These are phyloP conservation scores for Castanea mollissima DNA, from an alignment of 306 rosid genomes.

Conservation along the genomic window DNA sequence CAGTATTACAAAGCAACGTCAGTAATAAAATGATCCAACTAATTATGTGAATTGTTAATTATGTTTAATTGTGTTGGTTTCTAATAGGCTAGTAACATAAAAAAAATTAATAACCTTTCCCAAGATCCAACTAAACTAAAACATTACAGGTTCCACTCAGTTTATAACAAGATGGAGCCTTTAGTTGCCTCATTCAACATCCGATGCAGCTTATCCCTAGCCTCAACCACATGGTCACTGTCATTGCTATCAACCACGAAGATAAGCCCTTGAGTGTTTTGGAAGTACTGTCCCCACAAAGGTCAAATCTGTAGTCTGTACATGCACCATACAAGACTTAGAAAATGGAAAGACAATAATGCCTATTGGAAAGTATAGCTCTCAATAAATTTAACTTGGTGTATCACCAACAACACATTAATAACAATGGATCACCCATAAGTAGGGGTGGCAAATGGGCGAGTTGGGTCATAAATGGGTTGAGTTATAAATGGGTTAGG, in stretches of 20 bases:
- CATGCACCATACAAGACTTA: background rate
- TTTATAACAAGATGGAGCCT: background rate
- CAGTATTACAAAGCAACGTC: background rate
- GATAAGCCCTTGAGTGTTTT: constrained; percentile 62
- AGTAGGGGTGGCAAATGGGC: too few relatives aligned
- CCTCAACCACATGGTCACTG: constrained; percentile 65
- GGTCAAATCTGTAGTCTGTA: constrained; percentile 41
- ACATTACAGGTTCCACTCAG: background rate
- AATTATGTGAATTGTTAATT: too few relatives aligned
- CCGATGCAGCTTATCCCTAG: constrained; percentile 52
- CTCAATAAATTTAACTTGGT: background rate
- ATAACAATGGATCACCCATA: background rate
- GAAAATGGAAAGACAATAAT: background rate
- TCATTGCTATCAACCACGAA: constrained; percentile 66
- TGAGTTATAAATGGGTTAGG: too few relatives aligned
- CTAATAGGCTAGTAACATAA: background rate
- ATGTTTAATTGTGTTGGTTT: background rate
- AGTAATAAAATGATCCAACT: background rate
- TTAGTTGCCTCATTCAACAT: constrained; percentile 60
- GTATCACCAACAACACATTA: background rate
- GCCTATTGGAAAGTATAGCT: background rate
- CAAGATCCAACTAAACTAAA: background rate
- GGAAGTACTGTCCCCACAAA: constrained; percentile 59
- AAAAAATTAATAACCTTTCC: background rate
- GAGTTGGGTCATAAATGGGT: too few relatives aligned